phyloP scores from a whole-genome alignment of 2,329 filamentous ascomycete genomes.

The Alternaria infectoria region DNA sequence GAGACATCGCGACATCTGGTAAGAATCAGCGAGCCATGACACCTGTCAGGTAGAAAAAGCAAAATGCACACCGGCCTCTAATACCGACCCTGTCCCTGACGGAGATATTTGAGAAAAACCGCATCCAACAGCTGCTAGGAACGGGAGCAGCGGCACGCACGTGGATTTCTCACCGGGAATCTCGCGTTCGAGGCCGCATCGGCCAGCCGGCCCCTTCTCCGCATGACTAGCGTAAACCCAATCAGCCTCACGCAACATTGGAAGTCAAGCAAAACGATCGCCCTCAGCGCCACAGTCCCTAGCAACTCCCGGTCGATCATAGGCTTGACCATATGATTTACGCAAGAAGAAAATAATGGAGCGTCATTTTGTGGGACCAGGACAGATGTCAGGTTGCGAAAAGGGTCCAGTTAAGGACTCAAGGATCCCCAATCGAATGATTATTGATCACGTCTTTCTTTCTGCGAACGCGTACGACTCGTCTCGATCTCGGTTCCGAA shows the following conservation, averaged over 20 bases:
- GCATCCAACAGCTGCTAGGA: neutral
- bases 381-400: neutral
- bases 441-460: neutral
- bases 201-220: neutral
- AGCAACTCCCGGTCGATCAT: neutral
- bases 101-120: neutral
- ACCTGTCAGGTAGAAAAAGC: neutral
- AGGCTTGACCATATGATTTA: neutral
- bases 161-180: neutral
- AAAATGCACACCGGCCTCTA: neutral
- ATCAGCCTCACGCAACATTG: neutral
- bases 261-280: neutral
- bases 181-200: neutral
- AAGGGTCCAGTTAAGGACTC: slow-evolving; percentile 5
- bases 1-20: neutral
- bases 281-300: neutral
- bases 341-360: neutral
- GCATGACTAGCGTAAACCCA: neutral
- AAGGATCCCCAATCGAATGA: neutral
- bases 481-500: neutral
- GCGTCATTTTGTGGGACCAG: neutral
- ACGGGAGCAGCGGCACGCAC: neutral
- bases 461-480: neutral
- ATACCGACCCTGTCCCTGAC: neutral
- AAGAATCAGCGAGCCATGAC: neutral